Conservation (phyloP, 345 rosid genomes). For the Rhodamnia argentea region DNA sequence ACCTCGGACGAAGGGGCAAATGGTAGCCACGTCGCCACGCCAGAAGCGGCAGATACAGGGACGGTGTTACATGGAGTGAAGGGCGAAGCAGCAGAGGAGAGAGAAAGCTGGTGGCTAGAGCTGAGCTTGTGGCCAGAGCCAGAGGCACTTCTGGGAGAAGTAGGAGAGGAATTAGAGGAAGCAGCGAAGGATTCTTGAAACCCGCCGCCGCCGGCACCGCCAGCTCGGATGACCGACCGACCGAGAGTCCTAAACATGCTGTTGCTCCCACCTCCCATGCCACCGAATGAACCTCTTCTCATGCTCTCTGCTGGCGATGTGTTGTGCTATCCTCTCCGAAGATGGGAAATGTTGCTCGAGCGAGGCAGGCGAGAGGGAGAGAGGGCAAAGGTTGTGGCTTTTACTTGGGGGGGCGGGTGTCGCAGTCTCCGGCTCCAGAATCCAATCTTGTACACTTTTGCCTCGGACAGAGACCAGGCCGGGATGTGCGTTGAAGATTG, state of each 20-base stretch:
- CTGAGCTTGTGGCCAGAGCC: conserved; percentile 12
- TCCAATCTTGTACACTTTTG: not conserved
- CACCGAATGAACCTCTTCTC: conserved; percentile 25
- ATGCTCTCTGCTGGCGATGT: not conserved
- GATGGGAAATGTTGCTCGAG: not conserved
- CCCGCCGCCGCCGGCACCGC: conserved; percentile 12
- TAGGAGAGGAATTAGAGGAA: conserved; percentile 14
- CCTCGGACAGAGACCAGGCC: not conserved
- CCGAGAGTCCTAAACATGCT: not conserved
- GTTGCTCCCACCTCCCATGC: conserved; percentile 39
- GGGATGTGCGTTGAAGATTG: not conserved
- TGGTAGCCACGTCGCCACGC: conserved; percentile 16
- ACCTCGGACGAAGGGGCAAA: conserved; percentile 14
- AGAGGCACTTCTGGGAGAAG: conserved; percentile 23
- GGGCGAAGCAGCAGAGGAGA: conserved; percentile 22
- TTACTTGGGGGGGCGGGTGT: not conserved
- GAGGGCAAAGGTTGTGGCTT: not conserved
- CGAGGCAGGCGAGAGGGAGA: not conserved
- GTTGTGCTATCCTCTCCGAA: not conserved
- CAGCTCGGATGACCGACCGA: conserved; percentile 10
- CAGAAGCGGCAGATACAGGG: conserved; percentile 19
- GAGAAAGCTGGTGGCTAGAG: conserved; percentile 13
- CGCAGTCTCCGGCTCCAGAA: not conserved
- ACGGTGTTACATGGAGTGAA: conserved; percentile 14
- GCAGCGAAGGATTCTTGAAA: conserved; percentile 47